Conservation (phyloP, 805 yeast species). For the Candida ovalis region DNA sequence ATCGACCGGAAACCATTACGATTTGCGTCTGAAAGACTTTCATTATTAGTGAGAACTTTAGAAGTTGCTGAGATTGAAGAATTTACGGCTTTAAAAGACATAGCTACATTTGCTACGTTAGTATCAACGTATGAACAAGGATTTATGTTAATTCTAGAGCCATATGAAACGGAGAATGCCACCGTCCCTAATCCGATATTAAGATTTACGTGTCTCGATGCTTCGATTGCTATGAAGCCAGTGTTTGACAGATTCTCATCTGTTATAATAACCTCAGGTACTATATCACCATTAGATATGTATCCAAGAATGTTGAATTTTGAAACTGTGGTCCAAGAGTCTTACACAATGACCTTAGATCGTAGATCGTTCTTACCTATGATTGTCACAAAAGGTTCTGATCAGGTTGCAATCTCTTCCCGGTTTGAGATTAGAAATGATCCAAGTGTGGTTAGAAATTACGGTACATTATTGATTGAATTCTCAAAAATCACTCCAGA, state of each 20-base stretch:
- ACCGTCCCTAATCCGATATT: slow-evolving; percentile 96
- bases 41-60: slow-evolving; percentile 82
- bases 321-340: slow-evolving; percentile 89
- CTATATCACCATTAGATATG: slow-evolving; percentile 98
- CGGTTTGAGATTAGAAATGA: slow-evolving; percentile 96
- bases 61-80: slow-evolving; percentile 89
- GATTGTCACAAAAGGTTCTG: slow-evolving; percentile 96
- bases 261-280: slow-evolving; percentile 94
- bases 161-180: slow-evolving; percentile 88
- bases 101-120: slow-evolving; percentile 94
- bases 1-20: slow-evolving; percentile 89
- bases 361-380: slow-evolving; percentile 90
- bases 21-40: slow-evolving; percentile 88
- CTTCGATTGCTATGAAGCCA: slow-evolving; percentile 96
- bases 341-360: slow-evolving; percentile 93
- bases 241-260: slow-evolving; percentile 90
- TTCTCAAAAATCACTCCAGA: slow-evolving; percentile 96
- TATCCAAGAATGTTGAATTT: slow-evolving; percentile 95
- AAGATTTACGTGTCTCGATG: slow-evolving; percentile 92
- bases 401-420: slow-evolving; percentile 95
- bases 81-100: slow-evolving; percentile 87
- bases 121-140: slow-evolving; percentile 95
- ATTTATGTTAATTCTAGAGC: slow-evolving; percentile 86
- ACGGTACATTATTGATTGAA: slow-evolving; percentile 88
- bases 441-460: slow-evolving; percentile 95